Evolutionary conservation across 2,329 filamentous ascomycete genomes (phyloP), one percentile per base, ranked within the genome.

Genomic region (Harringtonia aguacate): DNA sequence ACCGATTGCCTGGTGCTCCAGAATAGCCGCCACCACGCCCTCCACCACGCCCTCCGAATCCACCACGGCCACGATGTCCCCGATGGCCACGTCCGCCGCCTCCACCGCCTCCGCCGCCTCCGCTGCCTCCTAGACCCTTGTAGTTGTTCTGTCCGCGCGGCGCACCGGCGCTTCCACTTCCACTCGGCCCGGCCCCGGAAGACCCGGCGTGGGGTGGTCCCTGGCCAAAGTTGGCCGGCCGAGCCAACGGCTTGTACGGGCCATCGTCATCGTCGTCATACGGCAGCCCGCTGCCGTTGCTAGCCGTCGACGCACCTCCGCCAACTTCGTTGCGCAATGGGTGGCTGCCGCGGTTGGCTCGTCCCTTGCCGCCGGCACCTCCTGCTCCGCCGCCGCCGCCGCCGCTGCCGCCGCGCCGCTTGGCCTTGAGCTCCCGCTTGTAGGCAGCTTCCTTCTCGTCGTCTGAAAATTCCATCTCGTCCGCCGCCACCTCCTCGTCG

Each of bases 381-480:
- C 24, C 44, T 2, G 24, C 41, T 4, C 29, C 38, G 48, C 57
- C 57, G 47, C 63, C 63, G 18, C 58, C 60, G 28, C 61, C 61
- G 20, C 61, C 64, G 36, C 70, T 76, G 43, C 67, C 68, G 47
- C 57, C 62, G 18, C 69, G 66, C 54, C 74, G 77, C 62, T 82
- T 82, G 50, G 79, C 73, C 63, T 88, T 88, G 42, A 78, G 55
- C 47, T 73, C 72, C 45, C 75, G 68, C 65, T 84, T 94, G 58
- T 87, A 79, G 54, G 88, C 86, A 8, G 84, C 83, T 62, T 98
- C 92, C 53, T 86, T 84, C 63, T 98, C 92, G 55, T 98, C 92
- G 53, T 98, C 92, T 0, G 90, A 95, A 60, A 97, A 97, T 58
- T 97, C 92, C 53, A 87, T 76, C 59, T 97, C 90, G 31, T 94